Conservation (phyloP, 106 monocot species). For the Iris macrosiphon region DNA sequence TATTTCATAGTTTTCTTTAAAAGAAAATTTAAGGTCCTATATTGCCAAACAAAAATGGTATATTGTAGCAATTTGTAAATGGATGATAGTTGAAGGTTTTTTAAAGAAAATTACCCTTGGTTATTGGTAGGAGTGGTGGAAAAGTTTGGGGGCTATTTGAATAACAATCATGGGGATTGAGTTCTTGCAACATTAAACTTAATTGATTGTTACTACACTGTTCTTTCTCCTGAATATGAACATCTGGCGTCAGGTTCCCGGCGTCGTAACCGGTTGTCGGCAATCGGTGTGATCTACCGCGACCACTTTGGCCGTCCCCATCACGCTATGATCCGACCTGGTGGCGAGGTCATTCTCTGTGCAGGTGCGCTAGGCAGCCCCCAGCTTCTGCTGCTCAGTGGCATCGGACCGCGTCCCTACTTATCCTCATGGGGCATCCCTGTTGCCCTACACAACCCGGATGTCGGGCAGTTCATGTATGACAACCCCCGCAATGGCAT, state of each 20-base stretch:
- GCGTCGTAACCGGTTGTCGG: slow-evolving; percentile 10
- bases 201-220: too few relatives aligned
- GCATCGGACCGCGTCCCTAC: slow-evolving; percentile 57
- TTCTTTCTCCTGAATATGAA: too few relatives aligned
- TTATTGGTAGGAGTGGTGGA: too few relatives aligned
- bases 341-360: slow-evolving; percentile 66
- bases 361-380: slow-evolving; percentile 69
- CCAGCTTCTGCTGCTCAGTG: slow-evolving; percentile 88
- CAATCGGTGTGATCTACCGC: slow-evolving; percentile 62
- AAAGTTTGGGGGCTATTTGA: too few relatives aligned
- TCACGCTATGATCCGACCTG: slow-evolving; percentile 36
- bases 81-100: too few relatives aligned
- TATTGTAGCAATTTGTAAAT: too few relatives aligned
- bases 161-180: too few relatives aligned
- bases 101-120: too few relatives aligned
- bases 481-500: slow-evolving; percentile 92
- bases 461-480: slow-evolving; percentile 55
- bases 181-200: too few relatives aligned
- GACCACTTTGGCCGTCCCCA: slow-evolving; percentile 50
- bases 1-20: too few relatives aligned
- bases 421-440: slow-evolving; percentile 74
- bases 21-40: too few relatives aligned
- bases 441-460: slow-evolving; percentile 36
- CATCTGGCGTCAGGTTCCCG: slow-evolving; percentile 1
- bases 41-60: too few relatives aligned